phyloP scores from a whole-genome alignment of 179 eudicot species.

The Kewa caespitosa region DNA sequence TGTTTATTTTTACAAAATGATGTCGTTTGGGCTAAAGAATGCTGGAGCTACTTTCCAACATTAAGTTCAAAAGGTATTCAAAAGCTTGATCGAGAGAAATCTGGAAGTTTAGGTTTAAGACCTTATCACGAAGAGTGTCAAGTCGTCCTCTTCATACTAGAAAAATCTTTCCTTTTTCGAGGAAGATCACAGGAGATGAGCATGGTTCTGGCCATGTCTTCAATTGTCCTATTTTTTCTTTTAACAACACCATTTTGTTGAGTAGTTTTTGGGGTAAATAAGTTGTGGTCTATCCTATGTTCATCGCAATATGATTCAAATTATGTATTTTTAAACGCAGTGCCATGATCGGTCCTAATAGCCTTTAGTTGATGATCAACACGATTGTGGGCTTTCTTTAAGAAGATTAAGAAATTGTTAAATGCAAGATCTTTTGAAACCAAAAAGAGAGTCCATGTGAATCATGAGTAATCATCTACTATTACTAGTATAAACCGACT shows the following conservation, averaged over 20 bases:
- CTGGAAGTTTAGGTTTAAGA: neutral
- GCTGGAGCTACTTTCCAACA: no score
- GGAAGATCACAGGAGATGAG: neutral
- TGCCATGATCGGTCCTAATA: slow-evolving; percentile 12
- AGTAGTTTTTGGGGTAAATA: slow-evolving; percentile 6
- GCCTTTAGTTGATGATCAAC: neutral
- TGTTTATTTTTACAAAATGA: no score
- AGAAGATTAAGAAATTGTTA: neutral
- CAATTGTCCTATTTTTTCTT: slow-evolving; percentile 1
- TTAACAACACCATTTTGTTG: slow-evolving; percentile 11
- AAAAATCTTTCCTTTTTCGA: no score
- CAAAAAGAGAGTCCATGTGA: slow-evolving; percentile 13
- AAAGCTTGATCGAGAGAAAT: no score
- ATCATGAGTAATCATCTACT: slow-evolving; percentile 23
- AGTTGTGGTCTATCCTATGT: slow-evolving; percentile 15
- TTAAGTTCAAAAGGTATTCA: no score
- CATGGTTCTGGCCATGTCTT: slow-evolving; percentile 9
- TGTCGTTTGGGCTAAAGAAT: neutral
- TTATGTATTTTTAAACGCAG: neutral
- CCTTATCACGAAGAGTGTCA: no score
- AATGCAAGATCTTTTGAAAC: neutral
- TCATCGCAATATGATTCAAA: neutral
- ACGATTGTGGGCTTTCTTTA: neutral
- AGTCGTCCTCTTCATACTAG: no score
- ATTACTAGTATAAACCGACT: neutral